Conservation (phyloP, 2,329 filamentous ascomycete species). For the Beauveria pseudobassiana region DNA sequence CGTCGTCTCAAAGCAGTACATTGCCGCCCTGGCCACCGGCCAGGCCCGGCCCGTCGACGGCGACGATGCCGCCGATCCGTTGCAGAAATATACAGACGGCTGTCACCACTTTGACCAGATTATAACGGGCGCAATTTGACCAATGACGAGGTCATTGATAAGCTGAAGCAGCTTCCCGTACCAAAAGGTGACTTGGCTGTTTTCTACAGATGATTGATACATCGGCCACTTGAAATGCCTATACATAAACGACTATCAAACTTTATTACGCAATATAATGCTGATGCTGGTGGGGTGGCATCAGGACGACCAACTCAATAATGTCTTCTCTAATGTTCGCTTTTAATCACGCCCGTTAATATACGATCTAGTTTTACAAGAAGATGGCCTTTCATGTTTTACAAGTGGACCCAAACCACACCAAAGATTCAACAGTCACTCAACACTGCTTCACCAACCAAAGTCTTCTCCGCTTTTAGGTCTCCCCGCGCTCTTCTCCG, state of each 20-base stretch:
- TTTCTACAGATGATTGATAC: slow-evolving; percentile 38
- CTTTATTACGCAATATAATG: not conserved
- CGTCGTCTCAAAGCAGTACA: slow-evolving; percentile 60
- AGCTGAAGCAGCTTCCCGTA: slow-evolving; percentile 50
- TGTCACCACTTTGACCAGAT: slow-evolving; percentile 75
- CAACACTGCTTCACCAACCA: not conserved
- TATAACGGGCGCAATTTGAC: slow-evolving; percentile 63
- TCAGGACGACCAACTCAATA: not conserved
- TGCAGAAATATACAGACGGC: slow-evolving; percentile 67
- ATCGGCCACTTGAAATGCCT: too few relatives aligned
- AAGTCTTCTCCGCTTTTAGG: not conserved
- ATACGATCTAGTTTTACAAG: slow-evolving; percentile 10
- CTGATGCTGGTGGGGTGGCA: not conserved
- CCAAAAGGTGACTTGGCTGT: slow-evolving; percentile 46
- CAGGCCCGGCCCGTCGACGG: slow-evolving; percentile 32
- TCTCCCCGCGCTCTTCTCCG: not conserved
- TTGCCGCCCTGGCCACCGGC: slow-evolving; percentile 48
- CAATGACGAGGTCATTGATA: slow-evolving; percentile 63
- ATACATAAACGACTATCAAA: not conserved
- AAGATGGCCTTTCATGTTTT: not conserved
- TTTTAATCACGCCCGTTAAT: slow-evolving; percentile 1
- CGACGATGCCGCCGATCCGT: slow-evolving; percentile 33
- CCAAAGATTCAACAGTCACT: not conserved
- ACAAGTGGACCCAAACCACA: not conserved
- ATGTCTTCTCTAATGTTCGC: not conserved